phyloP scores from a whole-genome alignment of 441 rosid species.

The Croton setiger region DNA sequence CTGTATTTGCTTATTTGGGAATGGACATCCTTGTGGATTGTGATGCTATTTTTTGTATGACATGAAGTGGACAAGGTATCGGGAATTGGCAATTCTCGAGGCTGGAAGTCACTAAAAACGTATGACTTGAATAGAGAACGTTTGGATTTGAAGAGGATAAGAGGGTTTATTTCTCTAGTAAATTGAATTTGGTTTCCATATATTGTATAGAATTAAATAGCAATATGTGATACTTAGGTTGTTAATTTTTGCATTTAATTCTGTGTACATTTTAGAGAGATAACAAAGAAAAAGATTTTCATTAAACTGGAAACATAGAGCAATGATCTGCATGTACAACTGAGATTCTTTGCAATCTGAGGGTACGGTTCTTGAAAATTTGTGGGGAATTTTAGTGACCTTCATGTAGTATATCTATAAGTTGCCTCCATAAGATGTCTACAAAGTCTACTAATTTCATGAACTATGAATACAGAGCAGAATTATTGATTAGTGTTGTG shows the following conservation, averaged over 20 bases:
- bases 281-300: background rate
- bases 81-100: conserved; percentile 8
- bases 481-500: too few relatives aligned
- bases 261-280: background rate
- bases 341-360: background rate
- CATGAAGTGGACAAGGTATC: background rate
- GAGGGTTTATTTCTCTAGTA: background rate
- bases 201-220: background rate
- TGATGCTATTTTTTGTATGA: background rate
- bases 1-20: conserved; percentile 1
- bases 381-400: background rate
- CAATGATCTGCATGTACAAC: background rate
- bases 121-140: background rate
- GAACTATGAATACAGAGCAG: too few relatives aligned
- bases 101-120: background rate
- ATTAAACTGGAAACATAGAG: background rate
- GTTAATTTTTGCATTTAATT: background rate
- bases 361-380: background rate
- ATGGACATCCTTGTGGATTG: background rate
- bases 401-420: background rate
- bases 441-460: too few relatives aligned
- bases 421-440: background rate
- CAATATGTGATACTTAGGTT: background rate
- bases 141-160: background rate
- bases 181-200: background rate